Conservation (phyloP, 2,329 filamentous ascomycete genomes). For the Fusarium sp. region DNA sequence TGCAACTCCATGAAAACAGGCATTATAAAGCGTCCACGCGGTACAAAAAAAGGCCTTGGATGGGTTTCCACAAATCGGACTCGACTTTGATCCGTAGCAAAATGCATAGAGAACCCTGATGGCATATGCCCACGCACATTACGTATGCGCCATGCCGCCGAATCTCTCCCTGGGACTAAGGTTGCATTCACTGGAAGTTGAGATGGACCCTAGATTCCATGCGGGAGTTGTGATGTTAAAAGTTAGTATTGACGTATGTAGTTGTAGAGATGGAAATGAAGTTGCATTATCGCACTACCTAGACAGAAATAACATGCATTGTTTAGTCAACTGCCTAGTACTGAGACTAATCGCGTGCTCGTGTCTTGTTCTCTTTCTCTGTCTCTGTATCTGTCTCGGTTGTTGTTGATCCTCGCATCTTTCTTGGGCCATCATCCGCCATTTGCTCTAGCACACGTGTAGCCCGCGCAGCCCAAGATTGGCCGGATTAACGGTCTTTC, state of each 20-base stretch:
- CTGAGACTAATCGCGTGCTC: constrained; percentile 36
- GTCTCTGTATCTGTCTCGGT: constrained; percentile 3
- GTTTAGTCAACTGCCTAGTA: not conserved
- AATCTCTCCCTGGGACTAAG: constrained; percentile 1
- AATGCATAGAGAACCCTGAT: constrained; percentile 43
- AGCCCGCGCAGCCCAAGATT: constrained; percentile 46
- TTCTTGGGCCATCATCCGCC: constrained; percentile 16
- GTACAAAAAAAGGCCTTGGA: constrained; percentile 8
- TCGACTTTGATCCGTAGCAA: not conserved
- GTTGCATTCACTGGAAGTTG: constrained; percentile 3
- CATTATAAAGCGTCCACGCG: constrained; percentile 34
- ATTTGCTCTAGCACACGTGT: constrained; percentile 47
- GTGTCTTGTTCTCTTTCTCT: not conserved
- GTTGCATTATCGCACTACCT: not conserved
- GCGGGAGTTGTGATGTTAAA: not conserved
- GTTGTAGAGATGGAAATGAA: not conserved
- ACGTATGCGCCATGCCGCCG: constrained; percentile 16
- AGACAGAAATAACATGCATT: not conserved
- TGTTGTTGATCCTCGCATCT: constrained; percentile 6
- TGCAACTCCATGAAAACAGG: constrained; percentile 2
- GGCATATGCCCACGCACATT: constrained; percentile 21
- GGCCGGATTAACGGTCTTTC: constrained; percentile 24
- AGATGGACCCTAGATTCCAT: constrained; percentile 29
- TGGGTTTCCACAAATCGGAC: constrained; percentile 23
- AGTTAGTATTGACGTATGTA: not conserved